phyloP scores from a whole-genome alignment of 441 rosid species.

The Jatropha multifida region DNA sequence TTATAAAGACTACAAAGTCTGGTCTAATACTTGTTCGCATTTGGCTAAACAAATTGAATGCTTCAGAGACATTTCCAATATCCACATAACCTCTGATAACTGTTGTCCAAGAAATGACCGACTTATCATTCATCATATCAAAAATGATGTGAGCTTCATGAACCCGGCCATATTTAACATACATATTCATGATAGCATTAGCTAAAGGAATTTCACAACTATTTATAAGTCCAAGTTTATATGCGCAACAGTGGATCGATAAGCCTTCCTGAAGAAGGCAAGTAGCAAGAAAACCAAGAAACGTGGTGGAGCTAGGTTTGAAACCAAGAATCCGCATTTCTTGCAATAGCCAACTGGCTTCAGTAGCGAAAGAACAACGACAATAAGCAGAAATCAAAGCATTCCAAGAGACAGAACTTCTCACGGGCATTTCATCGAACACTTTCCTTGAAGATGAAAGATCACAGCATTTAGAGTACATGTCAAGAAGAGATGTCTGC shows the following conservation, averaged over 20 bases:
- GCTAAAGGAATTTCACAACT: slow-evolving; percentile 25
- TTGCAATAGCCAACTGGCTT: slow-evolving; percentile 18
- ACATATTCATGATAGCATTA: slow-evolving; percentile 34
- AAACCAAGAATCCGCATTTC: slow-evolving; percentile 28
- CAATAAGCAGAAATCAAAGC: slow-evolving; percentile 31
- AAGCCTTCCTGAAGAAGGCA: slow-evolving; percentile 28
- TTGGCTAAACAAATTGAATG: slow-evolving; percentile 23
- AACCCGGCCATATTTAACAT: slow-evolving; percentile 21
- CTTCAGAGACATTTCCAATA: slow-evolving; percentile 25
- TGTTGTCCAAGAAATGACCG: slow-evolving; percentile 35
- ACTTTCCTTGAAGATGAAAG: slow-evolving; percentile 17
- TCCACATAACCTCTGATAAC: slow-evolving; percentile 29
- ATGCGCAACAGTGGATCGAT: slow-evolving; percentile 31
- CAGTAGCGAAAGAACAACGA: slow-evolving; percentile 16
- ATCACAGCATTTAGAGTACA: slow-evolving; percentile 28
- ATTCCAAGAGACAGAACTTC: slow-evolving; percentile 30
- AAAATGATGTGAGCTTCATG: slow-evolving; percentile 31
- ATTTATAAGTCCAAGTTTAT: slow-evolving; percentile 29
- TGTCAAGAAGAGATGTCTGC: slow-evolving; percentile 26
- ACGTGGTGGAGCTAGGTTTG: slow-evolving; percentile 22
- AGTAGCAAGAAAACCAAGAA: slow-evolving; percentile 19
- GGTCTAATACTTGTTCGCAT: slow-evolving; percentile 23
- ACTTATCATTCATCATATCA: slow-evolving; percentile 26
- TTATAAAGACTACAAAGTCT: slow-evolving; percentile 27
- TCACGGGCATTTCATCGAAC: slow-evolving; percentile 34